Base-by-base conservation (phyloP, 352 stramenopile genomes). In the Phytopythium aichiense region DNA sequence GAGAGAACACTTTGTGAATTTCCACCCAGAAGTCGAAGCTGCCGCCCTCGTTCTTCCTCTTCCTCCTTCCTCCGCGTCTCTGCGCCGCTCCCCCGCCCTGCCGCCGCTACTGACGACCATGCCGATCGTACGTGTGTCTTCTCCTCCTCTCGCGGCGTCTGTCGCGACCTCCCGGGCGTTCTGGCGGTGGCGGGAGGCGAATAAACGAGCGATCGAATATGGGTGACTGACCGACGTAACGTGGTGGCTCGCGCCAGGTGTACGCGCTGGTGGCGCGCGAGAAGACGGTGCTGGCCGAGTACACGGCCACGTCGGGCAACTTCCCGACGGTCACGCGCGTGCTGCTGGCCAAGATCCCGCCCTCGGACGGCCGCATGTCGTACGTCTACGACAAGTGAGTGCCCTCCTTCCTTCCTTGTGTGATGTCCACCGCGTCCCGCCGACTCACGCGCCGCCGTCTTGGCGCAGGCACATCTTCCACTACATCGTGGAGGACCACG, bases 251-350 rank as follows among this genome's bases (percentile, higher is more conserved):
- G 23, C 23, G 20, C 28, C 61, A 88, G 79, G 76, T 99, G 49
- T 99, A 99, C 72, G 92, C 92, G 58, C 82, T 99, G 37, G 88
- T 99, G 53, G 95, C 97, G 55, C 86, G 97, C 25, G 93, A 98
- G 66, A 99, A 98, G 79, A 98, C 92, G n/a, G 97, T 99, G 48
- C 78, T 99, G 43, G 93, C 96, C 42, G 98, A 99, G 78, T 98
- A 98, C 73, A 99, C 97, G 18, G 87, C 89, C 50, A 94, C 92
- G 28, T 98, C 89, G 13, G 96, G 96, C 49, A 99, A 99, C 73
- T 99, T 99, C 68, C 96, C 96, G 12, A 99, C 96, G 0, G 95
- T 99, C 9, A 99, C 97, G 45, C 82, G 97, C 65, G 92, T 99
- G 58, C 76, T 99, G 28, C 76, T 99, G 33, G 87, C 87, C 63